Evolutionary conservation across 495 filamentous ascomycete species (phyloP).

Genomic region (Penicillium antarcticum): DNA sequence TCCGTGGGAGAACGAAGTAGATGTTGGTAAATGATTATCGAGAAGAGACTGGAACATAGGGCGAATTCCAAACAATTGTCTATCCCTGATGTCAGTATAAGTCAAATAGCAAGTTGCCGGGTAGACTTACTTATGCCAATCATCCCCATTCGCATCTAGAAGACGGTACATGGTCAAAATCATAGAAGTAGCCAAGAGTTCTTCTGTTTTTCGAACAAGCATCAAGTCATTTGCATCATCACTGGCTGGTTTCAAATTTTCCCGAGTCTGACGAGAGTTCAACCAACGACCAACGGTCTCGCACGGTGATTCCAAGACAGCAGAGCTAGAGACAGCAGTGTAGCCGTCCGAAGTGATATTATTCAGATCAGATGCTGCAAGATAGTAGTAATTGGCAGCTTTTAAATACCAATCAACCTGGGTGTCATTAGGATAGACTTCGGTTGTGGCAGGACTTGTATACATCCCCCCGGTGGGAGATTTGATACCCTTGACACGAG

Average conservation of each 20-base stretch:
- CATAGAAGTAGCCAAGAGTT: slow-evolving; percentile 26
- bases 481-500: slow-evolving; percentile 34
- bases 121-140: slow-evolving; percentile 35
- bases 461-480: slow-evolving; percentile 17
- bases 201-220: slow-evolving; percentile 28
- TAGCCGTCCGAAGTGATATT: slow-evolving; percentile 30
- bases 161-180: slow-evolving; percentile 35
- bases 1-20: slow-evolving; percentile 27
- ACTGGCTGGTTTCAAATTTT: background rate
- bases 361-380: slow-evolving; percentile 31
- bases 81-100: slow-evolving; percentile 8
- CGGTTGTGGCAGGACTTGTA: slow-evolving; percentile 33
- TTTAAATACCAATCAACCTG: slow-evolving; percentile 43
- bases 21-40: slow-evolving; percentile 1
- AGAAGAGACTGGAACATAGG: slow-evolving; percentile 31
- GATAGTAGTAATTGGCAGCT: slow-evolving; percentile 41
- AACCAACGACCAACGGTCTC: slow-evolving; percentile 30
- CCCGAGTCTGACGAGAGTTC: slow-evolving; percentile 6
- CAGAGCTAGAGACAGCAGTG: slow-evolving; percentile 30
- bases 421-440: slow-evolving; percentile 35
- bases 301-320: slow-evolving; percentile 34
- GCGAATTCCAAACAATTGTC: slow-evolving; percentile 31
- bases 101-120: background rate
- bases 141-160: slow-evolving; percentile 31
- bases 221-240: slow-evolving; percentile 7